Conservation (phyloP, 129 eudicot genomes). For the carrot (Daucus carota) region DH1_v3.0 NC_030381.2:38478001-38478500, state of each 20-base stretch:
- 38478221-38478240: constrained; percentile 3
- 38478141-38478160: constrained; percentile 8
- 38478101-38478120: too few relatives aligned
- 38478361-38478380: neutral
- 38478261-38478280: neutral
- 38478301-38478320: neutral
- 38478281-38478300: neutral
- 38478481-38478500: constrained; percentile 18
- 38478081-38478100: neutral
- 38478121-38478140: too few relatives aligned
- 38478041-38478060: constrained; percentile 1
- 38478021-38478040: neutral
- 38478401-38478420: constrained; percentile 77
- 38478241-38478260: neutral
- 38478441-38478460: constrained; percentile 42
- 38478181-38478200: constrained; percentile 7
- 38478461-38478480: constrained; percentile 51
- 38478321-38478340: neutral
- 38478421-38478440: constrained; percentile 56
- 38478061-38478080: too few relatives aligned
- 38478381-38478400: constrained; percentile 2
- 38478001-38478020: neutral
- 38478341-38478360: neutral
- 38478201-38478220: constrained; percentile 2
- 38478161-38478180: neutral